These are phyloP conservation scores for Eutypa lata DNA, from an alignment of 2,329 filamentous ascomycete genomes.

Conservation along the genomic window DNA sequence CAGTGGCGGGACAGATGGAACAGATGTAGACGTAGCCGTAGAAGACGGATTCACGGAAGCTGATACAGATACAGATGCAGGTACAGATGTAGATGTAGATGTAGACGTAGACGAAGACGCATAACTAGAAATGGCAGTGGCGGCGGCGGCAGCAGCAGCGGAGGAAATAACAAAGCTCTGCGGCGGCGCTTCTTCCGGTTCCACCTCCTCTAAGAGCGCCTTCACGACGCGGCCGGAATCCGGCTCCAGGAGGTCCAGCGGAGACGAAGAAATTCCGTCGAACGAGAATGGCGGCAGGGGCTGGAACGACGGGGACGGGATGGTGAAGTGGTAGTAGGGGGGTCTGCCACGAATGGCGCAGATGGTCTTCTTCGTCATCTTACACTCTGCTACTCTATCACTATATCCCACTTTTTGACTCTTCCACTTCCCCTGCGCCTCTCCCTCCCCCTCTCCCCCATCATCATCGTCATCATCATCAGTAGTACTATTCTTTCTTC, in stretches of 20 bases:
- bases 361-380: not conserved
- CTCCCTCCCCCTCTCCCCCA: not conserved
- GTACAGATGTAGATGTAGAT: too few species aligned
- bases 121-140: too few species aligned
- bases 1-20: not conserved
- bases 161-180: too few species aligned
- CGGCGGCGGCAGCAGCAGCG: too few species aligned
- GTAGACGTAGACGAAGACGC: too few species aligned
- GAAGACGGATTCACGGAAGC: too few species aligned
- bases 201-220: not conserved
- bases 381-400: not conserved
- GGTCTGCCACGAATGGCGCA: not conserved
- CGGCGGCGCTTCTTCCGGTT: too few species aligned
- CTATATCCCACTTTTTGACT: too few species aligned
- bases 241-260: not conserved
- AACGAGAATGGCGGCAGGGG: not conserved
- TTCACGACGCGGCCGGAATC: not conserved
- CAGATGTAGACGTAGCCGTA: too few species aligned
- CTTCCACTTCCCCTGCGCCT: not conserved
- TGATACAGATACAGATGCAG: too few species aligned
- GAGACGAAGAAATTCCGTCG: not conserved
- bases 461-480: not conserved
- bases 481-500: not conserved
- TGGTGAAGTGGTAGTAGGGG: not conserved
- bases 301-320: not conserved